phyloP scores from a whole-genome alignment of 129 eudicot species.

The Ambrosia artemisiifolia region DNA sequence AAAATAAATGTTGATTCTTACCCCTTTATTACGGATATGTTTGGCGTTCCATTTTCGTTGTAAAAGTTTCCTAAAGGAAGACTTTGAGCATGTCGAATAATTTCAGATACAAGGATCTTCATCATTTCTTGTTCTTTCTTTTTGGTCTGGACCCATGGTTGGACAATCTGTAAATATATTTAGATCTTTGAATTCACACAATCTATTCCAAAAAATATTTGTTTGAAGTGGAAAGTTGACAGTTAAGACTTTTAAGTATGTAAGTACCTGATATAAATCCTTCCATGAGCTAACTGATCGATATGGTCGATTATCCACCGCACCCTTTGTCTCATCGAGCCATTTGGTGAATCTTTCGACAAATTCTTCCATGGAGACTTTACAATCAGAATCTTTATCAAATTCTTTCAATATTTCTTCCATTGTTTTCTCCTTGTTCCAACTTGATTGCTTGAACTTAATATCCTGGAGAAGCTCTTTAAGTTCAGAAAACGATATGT shows the following conservation, averaged over 20 bases:
- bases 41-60: slow-evolving; percentile 57
- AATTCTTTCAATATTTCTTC: slow-evolving; percentile 58
- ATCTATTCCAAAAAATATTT: neutral
- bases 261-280: slow-evolving; percentile 53
- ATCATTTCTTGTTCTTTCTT: slow-evolving; percentile 63
- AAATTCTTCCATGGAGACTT: slow-evolving; percentile 64
- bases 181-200: neutral
- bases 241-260: neutral
- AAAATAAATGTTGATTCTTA: slow-evolving; percentile 8
- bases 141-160: slow-evolving; percentile 77
- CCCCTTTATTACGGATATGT: slow-evolving; percentile 52
- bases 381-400: slow-evolving; percentile 50
- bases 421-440: slow-evolving; percentile 47
- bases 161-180: slow-evolving; percentile 49
- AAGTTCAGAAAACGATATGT: slow-evolving; percentile 56
- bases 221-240: neutral
- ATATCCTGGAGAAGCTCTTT: slow-evolving; percentile 54
- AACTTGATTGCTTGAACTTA: slow-evolving; percentile 32
- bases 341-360: slow-evolving; percentile 52
- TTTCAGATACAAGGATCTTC: slow-evolving; percentile 56
- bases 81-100: slow-evolving; percentile 47
- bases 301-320: slow-evolving; percentile 47
- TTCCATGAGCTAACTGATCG: slow-evolving; percentile 60
- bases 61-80: slow-evolving; percentile 52
- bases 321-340: slow-evolving; percentile 61